Percentiles rank a stretch among this genome's conserved stretches.
These are phyloP conservation scores for Fomitopsis schrenkii DNA, from an alignment of 1,284 basidiomycete genomes.

Conservation along the genomic window DNA sequence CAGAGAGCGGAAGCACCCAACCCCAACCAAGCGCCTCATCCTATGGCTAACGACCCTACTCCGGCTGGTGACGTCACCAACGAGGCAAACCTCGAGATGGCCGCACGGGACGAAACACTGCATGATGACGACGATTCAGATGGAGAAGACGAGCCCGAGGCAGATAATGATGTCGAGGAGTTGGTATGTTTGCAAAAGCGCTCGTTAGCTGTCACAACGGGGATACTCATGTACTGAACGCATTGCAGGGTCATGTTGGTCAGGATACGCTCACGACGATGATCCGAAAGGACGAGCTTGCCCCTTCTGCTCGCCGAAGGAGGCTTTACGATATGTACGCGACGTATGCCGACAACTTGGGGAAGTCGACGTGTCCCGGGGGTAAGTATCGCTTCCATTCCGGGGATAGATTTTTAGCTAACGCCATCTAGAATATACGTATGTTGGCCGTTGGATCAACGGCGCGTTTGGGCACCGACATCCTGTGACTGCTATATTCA, in stretches of 20 bases:
- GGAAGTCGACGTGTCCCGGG: conserved; percentile 48
- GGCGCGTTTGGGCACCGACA: conserved; percentile 50
- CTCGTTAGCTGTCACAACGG: too few relatives aligned
- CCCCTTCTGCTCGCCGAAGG: conserved; percentile 48
- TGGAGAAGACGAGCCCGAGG: conserved; percentile 11
- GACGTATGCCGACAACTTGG: conserved; percentile 37
- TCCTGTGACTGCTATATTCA: conserved; percentile 58
- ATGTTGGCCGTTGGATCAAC: conserved; percentile 58
- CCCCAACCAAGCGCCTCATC: not conserved
- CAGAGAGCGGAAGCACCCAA: not conserved
- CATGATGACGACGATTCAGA: conserved; percentile 5
- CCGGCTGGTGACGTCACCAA: not conserved
- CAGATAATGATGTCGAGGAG: conserved; percentile 10
- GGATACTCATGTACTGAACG: not conserved
- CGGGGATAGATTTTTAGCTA: not conserved
- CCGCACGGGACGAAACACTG: not conserved
- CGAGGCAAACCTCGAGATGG: not conserved
- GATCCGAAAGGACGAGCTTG: conserved; percentile 65
- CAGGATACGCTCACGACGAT: conserved; percentile 63
- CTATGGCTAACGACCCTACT: not conserved
- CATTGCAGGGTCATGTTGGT: conserved; percentile 50
- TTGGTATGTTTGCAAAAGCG: conserved; percentile 6
- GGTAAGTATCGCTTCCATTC: conserved; percentile 32
- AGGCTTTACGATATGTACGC: conserved; percentile 44
- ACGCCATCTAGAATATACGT: conserved; percentile 41